Conservation (phyloP, 169 alveolate genomes). For the Plasmodium cynomolgi region DNA sequence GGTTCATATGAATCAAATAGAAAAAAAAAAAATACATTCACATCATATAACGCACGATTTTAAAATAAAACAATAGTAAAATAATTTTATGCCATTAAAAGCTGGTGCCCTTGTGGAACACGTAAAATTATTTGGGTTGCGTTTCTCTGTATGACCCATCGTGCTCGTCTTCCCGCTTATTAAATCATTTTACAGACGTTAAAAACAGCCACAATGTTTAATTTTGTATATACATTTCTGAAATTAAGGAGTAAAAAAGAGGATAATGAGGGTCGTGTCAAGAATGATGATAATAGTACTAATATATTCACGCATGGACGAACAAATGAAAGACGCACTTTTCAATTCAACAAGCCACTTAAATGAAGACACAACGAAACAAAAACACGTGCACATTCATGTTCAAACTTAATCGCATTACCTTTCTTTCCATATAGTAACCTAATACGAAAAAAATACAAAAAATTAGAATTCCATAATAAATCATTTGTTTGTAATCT, state of each 20-base stretch:
- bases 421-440: constrained; percentile 8
- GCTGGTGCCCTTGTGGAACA: neutral
- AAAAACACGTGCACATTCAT: neutral
- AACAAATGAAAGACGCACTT: neutral
- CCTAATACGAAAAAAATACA: constrained; percentile 5
- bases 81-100: neutral
- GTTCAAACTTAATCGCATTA: neutral
- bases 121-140: neutral
- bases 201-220: neutral
- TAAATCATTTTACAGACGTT: neutral
- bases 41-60: neutral
- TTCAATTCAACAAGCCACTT: neutral
- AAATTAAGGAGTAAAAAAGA: neutral
- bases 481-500: neutral
- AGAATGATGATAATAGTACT: neutral
- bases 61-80: no score
- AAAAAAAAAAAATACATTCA: neutral
- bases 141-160: neutral
- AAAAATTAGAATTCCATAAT: neutral
- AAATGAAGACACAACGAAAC: neutral
- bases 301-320: neutral
- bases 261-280: neutral
- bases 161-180: neutral
- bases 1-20: neutral
- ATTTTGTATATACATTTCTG: constrained; percentile 1